phyloP scores from a whole-genome alignment of 2,329 filamentous ascomycete genomes.

The Calycina herbarum region DNA sequence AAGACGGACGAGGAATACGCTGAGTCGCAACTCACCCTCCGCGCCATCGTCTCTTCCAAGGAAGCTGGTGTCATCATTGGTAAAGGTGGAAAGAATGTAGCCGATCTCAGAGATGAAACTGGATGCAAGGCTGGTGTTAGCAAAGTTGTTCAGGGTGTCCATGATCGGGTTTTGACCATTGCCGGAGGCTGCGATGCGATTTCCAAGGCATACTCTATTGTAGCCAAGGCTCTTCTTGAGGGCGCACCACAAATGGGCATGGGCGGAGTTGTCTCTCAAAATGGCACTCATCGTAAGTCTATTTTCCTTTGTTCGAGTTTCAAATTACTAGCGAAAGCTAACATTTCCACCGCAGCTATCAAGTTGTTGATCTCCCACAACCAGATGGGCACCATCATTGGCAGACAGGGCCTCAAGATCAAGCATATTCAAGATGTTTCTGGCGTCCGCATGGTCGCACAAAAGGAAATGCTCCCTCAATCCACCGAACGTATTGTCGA shows the following conservation, averaged over 20 bases:
- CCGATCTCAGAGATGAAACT: conserved; percentile 94
- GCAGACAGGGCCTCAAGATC: conserved; percentile 94
- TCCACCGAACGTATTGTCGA: conserved; percentile 98
- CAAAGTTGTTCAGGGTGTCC: conserved; percentile 97
- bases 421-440: conserved; percentile 98
- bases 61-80: conserved; percentile 99
- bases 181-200: conserved; percentile 87
- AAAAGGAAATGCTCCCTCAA: conserved; percentile 99
- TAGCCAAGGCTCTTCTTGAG: conserved; percentile 87
- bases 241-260: conserved; percentile 94
- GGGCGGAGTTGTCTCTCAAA: conserved; percentile 84
- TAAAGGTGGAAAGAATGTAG: conserved; percentile 97
- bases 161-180: conserved; percentile 95
- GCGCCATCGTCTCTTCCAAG: conserved; percentile 97
- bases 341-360: conserved; percentile 62
- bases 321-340: neutral
- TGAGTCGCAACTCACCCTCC: conserved; percentile 85
- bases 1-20: conserved; percentile 98
- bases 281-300: conserved; percentile 88
- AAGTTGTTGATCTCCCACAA: conserved; percentile 99
- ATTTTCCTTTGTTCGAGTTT: neutral
- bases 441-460: conserved; percentile 96
- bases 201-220: conserved; percentile 88
- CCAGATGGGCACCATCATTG: conserved; percentile 99
- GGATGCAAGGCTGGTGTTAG: conserved; percentile 97